Evolutionary conservation across 176 grass and related monocot genomes (phyloP).

Genomic region (Guadua angustifolia): DNA sequence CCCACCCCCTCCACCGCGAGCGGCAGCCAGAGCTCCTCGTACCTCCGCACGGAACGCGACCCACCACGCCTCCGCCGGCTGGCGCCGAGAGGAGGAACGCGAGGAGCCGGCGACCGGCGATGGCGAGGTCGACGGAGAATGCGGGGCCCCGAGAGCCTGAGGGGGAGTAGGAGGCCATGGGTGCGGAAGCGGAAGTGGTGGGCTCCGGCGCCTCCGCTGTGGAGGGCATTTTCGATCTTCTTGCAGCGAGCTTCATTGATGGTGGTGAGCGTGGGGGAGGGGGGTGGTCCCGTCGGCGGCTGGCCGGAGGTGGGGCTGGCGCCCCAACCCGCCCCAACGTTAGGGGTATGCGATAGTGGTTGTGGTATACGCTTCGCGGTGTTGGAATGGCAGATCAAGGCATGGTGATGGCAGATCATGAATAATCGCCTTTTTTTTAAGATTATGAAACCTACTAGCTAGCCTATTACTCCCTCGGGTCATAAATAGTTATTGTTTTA

Average conservation of each 20-base stretch:
- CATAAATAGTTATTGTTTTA: no score
- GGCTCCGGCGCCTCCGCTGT: not conserved
- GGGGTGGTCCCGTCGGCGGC: no score
- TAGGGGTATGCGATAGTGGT: no score
- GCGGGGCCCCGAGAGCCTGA: not conserved
- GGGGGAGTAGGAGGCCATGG: conserved; percentile 22
- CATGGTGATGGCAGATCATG: no score
- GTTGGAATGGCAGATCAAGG: no score
- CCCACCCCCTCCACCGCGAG: conserved; percentile 48
- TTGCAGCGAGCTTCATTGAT: not conserved
- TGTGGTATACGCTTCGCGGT: no score
- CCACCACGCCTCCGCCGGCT: conserved; percentile 1
- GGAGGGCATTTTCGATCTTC: not conserved
- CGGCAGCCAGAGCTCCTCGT: conserved; percentile 88
- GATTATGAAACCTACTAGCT: no score
- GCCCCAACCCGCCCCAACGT: no score
- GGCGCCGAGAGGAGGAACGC: conserved; percentile 67
- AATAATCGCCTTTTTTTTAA: no score
- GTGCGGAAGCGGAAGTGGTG: not conserved
- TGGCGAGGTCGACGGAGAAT: conserved; percentile 60
- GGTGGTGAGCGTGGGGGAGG: not conserved
- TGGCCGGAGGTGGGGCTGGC: no score
- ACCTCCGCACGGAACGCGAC: conserved; percentile 58
- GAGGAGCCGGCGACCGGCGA: conserved; percentile 70
- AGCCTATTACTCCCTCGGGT: no score